These are phyloP conservation scores for Colletotrichum filicis DNA, from an alignment of 2,329 filamentous ascomycete genomes.

Conservation along the genomic window DNA sequence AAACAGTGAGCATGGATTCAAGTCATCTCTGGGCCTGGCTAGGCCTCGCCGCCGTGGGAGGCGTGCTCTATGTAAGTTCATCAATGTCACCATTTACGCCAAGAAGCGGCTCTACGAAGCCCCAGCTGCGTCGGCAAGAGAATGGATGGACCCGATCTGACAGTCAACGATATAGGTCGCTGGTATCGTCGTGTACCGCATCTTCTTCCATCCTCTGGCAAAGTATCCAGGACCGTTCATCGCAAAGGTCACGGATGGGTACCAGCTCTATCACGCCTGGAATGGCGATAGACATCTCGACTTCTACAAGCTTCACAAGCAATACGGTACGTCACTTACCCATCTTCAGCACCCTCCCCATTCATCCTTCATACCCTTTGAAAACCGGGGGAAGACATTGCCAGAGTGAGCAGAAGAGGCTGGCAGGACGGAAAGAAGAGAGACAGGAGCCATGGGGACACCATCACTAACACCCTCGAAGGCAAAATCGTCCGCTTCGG, in stretches of 20 bases:
- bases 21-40: slow-evolving; percentile 54
- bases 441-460: too few species aligned
- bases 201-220: slow-evolving; percentile 73
- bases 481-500: slow-evolving; percentile 79
- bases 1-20: slow-evolving; percentile 33
- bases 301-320: slow-evolving; percentile 76
- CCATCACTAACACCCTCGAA: slow-evolving; percentile 39
- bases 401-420: not conserved
- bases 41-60: slow-evolving; percentile 48
- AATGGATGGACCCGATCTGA: not conserved
- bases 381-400: not conserved
- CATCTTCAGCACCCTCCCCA: not conserved
- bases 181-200: slow-evolving; percentile 62
- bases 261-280: slow-evolving; percentile 79
- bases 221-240: slow-evolving; percentile 73
- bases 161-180: slow-evolving; percentile 43
- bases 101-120: not conserved
- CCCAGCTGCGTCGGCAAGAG: too few species aligned
- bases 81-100: not conserved
- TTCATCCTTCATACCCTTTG: not conserved
- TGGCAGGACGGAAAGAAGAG: too few species aligned
- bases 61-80: slow-evolving; percentile 54
- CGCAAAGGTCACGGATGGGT: slow-evolving; percentile 71
- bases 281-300: slow-evolving; percentile 80
- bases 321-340: slow-evolving; percentile 66